Percentiles rank a stretch among this genome's conserved stretches.
phyloP scores from a whole-genome alignment of 2,329 filamentous ascomycete genomes.

The Fusarium circinatum region DNA sequence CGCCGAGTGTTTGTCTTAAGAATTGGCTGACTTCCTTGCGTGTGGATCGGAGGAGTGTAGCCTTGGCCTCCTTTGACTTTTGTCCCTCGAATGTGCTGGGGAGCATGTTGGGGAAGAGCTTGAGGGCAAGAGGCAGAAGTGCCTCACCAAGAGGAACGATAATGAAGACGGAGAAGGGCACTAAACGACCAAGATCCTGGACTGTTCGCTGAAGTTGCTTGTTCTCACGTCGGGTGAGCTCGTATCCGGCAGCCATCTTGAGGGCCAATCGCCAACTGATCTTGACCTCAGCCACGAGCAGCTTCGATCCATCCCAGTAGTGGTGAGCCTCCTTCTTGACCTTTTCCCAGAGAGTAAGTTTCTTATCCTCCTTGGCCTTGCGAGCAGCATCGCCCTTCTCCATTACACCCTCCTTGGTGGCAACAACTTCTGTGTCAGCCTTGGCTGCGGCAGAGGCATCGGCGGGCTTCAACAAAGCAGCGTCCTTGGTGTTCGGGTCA shows the following conservation, averaged over 20 bases:
- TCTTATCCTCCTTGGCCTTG: slow-evolving; percentile 78
- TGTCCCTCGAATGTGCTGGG: slow-evolving; percentile 97
- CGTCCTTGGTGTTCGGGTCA: slow-evolving; percentile 28
- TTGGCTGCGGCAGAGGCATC: slow-evolving; percentile 47
- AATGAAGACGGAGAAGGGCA: slow-evolving; percentile 96
- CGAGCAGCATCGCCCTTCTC: slow-evolving; percentile 68
- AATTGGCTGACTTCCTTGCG: slow-evolving; percentile 95
- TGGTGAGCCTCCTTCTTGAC: slow-evolving; percentile 94
- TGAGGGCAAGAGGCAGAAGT: slow-evolving; percentile 88
- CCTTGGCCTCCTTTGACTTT: slow-evolving; percentile 90
- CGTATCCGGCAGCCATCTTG: slow-evolving; percentile 98
- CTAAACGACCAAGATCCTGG: slow-evolving; percentile 89
- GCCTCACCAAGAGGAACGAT: slow-evolving; percentile 97
- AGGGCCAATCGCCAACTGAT: slow-evolving; percentile 92
- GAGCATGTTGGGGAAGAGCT: slow-evolving; percentile 95
- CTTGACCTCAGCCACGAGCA: slow-evolving; percentile 89
- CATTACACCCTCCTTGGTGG: slow-evolving; percentile 66
- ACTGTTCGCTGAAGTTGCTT: slow-evolving; percentile 93
- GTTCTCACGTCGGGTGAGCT: slow-evolving; percentile 92
- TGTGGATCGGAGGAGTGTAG: slow-evolving; percentile 80
- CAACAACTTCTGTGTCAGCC: slow-evolving; percentile 53
- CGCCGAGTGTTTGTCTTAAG: slow-evolving; percentile 85
- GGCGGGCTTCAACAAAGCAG: slow-evolving; percentile 29
- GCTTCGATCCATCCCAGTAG: slow-evolving; percentile 98
- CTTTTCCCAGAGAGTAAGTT: slow-evolving; percentile 88